Evolutionary conservation across 352 stramenopile species (phyloP).

Genomic region (Phytophthora citrophthora): DNA sequence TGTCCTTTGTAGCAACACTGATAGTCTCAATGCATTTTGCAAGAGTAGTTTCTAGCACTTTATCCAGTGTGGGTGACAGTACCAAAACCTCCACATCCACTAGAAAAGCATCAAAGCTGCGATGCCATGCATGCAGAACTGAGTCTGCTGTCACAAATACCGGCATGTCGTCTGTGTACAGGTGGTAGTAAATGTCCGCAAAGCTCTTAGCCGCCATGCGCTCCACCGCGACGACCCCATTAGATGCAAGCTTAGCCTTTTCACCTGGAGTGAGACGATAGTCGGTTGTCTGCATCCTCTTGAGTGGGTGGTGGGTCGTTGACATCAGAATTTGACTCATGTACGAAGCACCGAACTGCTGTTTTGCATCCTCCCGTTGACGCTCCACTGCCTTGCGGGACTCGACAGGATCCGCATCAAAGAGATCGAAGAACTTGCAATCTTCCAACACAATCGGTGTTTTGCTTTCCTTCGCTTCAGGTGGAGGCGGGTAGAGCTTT

Average conservation of each 20-base stretch:
- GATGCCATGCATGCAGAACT: constrained; percentile 47
- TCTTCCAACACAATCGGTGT: constrained; percentile 5
- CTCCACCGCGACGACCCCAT: constrained; percentile 26
- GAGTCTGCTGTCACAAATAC: constrained; percentile 44
- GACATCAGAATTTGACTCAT: constrained; percentile 7
- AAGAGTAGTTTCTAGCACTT: constrained; percentile 6
- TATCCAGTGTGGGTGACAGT: constrained; percentile 6
- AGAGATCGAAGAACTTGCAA: constrained; percentile 22
- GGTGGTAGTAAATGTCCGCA: constrained; percentile 32
- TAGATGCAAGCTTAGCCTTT: constrained; percentile 15
- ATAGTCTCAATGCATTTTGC: background rate
- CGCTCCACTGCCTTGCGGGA: background rate
- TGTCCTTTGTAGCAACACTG: background rate
- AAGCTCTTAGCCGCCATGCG: constrained; percentile 37
- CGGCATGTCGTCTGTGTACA: constrained; percentile 43
- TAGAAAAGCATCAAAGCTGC: constrained; percentile 42
- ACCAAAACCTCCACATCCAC: constrained; percentile 19
- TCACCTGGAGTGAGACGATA: constrained; percentile 30
- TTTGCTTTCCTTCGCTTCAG: background rate
- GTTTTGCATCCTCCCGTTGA: constrained; percentile 2
- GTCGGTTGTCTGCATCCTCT: constrained; percentile 22
- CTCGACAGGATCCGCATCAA: constrained; percentile 3
- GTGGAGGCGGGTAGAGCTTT: constrained; percentile 3
- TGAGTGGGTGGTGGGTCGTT: constrained; percentile 15
- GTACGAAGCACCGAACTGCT: constrained; percentile 1